phyloP scores from a whole-genome alignment of 495 filamentous ascomycete species.

The Acidomyces sp. region DNA sequence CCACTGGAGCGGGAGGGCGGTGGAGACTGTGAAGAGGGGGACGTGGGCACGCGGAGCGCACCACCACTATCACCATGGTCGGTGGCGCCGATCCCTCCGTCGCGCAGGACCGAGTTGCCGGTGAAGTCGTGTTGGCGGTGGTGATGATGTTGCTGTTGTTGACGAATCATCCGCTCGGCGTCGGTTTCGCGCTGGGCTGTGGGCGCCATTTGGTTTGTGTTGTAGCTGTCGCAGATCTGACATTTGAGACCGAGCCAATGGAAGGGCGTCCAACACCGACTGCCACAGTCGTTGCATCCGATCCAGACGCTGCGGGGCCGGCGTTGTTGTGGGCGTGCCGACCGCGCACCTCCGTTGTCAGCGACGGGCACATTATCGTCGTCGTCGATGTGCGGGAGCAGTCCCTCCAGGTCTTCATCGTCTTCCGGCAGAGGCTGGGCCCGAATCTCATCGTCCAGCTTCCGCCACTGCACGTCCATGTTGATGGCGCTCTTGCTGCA shows the following conservation, averaged over 20 bases:
- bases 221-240: slow-evolving; percentile 44
- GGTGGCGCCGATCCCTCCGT: slow-evolving; percentile 12
- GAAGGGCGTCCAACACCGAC: slow-evolving; percentile 70
- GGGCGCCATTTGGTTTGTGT: slow-evolving; percentile 31
- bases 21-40: background rate
- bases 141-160: slow-evolving; percentile 14
- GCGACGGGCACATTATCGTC: background rate
- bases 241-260: slow-evolving; percentile 95
- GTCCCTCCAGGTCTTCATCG: slow-evolving; percentile 17
- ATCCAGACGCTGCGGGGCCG: slow-evolving; percentile 44
- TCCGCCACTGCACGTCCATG: slow-evolving; percentile 91
- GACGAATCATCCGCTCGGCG: slow-evolving; percentile 18
- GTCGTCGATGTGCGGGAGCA: slow-evolving; percentile 5
- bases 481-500: slow-evolving; percentile 89
- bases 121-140: slow-evolving; percentile 16
- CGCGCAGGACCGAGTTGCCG: slow-evolving; percentile 13
- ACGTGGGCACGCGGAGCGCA: slow-evolving; percentile 8
- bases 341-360: background rate
- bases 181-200: slow-evolving; percentile 24
- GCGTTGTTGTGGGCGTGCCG: slow-evolving; percentile 38
- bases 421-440: slow-evolving; percentile 73
- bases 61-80: slow-evolving; percentile 4
- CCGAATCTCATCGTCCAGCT: slow-evolving; percentile 72
- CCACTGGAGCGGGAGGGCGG: background rate
- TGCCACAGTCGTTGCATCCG: slow-evolving; percentile 87